These are phyloP conservation scores for Colletotrichum camelliae DNA, from an alignment of 2,329 filamentous ascomycete species.

Conservation along the genomic window DNA sequence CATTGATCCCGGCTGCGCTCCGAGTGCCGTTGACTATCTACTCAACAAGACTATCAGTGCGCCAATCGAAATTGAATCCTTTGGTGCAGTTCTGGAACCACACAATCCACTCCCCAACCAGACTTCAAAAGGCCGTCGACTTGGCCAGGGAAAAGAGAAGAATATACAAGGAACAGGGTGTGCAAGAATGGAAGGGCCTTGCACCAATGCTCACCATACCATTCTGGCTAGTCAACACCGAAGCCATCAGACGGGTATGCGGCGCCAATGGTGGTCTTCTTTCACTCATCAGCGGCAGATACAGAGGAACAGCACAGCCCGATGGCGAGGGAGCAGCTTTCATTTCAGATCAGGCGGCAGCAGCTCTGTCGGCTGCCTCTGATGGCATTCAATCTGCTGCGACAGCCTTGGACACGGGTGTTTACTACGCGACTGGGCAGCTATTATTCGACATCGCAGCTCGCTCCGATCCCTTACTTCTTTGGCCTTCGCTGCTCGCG, in stretches of 20 bases:
- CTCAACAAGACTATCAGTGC: slow-evolving; percentile 22
- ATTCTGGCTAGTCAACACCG: slow-evolving; percentile 56
- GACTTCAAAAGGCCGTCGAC: not conserved
- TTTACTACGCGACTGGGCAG: slow-evolving; percentile 56
- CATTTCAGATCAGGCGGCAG: not conserved
- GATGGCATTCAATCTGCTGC: slow-evolving; percentile 27
- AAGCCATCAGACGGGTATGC: slow-evolving; percentile 54
- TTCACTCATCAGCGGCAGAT: not conserved
- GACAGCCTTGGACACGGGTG: slow-evolving; percentile 32
- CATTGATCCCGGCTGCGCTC: slow-evolving; percentile 47
- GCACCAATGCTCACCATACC: slow-evolving; percentile 45
- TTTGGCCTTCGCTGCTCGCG: slow-evolving; percentile 40
- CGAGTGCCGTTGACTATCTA: slow-evolving; percentile 54
- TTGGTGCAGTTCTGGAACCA: slow-evolving; percentile 36
- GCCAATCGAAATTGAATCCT: slow-evolving; percentile 26
- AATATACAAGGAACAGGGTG: slow-evolving; percentile 43
- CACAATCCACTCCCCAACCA: not conserved
- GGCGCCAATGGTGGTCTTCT: slow-evolving; percentile 43
- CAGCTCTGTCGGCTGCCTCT: slow-evolving; percentile 13
- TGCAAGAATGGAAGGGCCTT: slow-evolving; percentile 54
- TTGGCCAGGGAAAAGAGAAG: slow-evolving; percentile 20
- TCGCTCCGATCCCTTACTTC: slow-evolving; percentile 53
- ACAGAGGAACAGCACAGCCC: not conserved
- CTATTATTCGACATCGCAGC: slow-evolving; percentile 62
- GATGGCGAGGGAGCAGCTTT: not conserved